Conservation (phyloP, 163 green algal genomes). For the Scenedesmus sp. region DNA sequence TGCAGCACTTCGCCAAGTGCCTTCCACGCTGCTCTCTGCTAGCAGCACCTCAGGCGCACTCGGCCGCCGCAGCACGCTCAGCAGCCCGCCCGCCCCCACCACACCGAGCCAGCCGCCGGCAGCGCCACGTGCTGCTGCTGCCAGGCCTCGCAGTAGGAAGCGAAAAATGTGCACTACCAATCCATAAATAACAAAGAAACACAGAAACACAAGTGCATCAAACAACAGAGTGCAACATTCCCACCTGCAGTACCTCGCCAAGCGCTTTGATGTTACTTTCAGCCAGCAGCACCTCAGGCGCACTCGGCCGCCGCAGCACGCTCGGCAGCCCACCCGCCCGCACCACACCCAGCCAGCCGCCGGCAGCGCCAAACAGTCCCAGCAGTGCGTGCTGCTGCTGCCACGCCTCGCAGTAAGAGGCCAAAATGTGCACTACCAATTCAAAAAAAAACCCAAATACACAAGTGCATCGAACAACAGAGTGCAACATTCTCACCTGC, state of each 20-base stretch:
- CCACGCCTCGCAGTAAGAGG: conserved; percentile 63
- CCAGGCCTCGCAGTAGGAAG: conserved; percentile 62
- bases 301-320: conserved; percentile 52
- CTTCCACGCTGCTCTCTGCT: neutral
- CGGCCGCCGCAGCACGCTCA: conserved; percentile 54
- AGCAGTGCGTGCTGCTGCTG: conserved; percentile 59
- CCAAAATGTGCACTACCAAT: conserved; percentile 40
- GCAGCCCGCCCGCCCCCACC: conserved; percentile 49
- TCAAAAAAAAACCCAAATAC: too few relatives aligned
- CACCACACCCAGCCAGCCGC: conserved; percentile 21
- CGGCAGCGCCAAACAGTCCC: conserved; percentile 29
- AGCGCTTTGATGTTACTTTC: neutral
- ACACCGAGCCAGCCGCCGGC: neutral
- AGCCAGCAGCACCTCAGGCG: conserved; percentile 42
- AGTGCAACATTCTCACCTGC: neutral
- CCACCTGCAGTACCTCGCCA: conserved; percentile 21
- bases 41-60: conserved; percentile 46
- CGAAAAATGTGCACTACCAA: conserved; percentile 42
- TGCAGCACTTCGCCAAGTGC: neutral
- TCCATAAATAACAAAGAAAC: too few relatives aligned
- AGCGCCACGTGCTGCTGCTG: conserved; percentile 50
- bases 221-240: too few relatives aligned
- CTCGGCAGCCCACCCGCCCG: conserved; percentile 55
- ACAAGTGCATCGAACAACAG: too few relatives aligned
- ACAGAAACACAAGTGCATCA: too few relatives aligned